Evolutionary conservation across 768 basidiomycete species (phyloP).

Genomic region (Termitomyces sp.): DNA sequence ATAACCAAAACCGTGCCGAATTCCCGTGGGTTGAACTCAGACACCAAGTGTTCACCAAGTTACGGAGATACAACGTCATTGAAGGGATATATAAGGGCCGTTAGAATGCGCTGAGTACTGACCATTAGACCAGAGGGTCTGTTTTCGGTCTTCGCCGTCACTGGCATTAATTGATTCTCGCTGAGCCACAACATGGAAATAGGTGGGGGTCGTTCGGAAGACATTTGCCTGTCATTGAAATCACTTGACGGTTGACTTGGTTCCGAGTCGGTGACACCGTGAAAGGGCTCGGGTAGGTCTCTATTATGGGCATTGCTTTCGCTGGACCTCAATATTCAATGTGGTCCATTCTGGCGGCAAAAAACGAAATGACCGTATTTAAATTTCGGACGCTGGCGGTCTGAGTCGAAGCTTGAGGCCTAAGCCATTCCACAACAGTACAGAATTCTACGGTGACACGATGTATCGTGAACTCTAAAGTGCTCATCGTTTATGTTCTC

Average conservation of each 20-base stretch:
- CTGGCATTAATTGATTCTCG: not conserved
- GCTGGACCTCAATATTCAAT: slow-evolving; percentile 1
- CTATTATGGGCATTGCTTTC: not conserved
- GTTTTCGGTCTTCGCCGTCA: not conserved
- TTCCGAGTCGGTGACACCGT: not conserved
- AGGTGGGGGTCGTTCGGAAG: not conserved
- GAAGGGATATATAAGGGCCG: too few relatives aligned
- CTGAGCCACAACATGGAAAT: not conserved
- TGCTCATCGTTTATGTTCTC: not conserved
- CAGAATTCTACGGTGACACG: not conserved
- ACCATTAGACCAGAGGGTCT: not conserved
- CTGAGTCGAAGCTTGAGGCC: not conserved
- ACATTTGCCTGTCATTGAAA: not conserved
- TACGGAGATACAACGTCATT: too few relatives aligned
- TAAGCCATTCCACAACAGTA: not conserved
- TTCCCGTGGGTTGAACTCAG: too few relatives aligned
- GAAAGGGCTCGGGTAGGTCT: not conserved
- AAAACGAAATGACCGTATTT: not conserved
- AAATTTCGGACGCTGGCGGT: not conserved
- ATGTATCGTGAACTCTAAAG: not conserved
- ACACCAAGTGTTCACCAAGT: not conserved
- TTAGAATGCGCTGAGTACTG: too few relatives aligned
- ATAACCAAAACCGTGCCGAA: too few relatives aligned
- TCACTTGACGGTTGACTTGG: not conserved
- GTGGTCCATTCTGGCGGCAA: not conserved